Base-by-base conservation (phyloP, 2,329 filamentous ascomycete species). In the Didymellaceae sp. region DNA sequence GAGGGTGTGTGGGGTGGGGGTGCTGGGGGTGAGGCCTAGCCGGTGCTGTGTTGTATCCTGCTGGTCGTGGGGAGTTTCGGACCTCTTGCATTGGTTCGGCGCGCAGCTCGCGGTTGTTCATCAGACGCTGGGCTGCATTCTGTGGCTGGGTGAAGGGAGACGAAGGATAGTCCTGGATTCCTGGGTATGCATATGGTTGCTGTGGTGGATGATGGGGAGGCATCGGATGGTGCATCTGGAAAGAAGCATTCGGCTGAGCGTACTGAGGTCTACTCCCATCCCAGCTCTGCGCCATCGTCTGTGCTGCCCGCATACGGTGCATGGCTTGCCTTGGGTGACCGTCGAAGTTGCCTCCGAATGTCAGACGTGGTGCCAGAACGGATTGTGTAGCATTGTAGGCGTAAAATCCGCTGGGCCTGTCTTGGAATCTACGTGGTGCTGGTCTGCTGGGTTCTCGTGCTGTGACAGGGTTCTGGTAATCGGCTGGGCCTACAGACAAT, bases 251-350 rank as follows among this genome's bases (percentile, higher is more conserved):
- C 5, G 6, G 20, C 21, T 22, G 26, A 21, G 11, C 3, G 2
- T 26, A 18, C 20, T 37, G 33, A 18, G 6, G 5, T 13, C 11
- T 6, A 13, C 13, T 45, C 30, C 18, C 11, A 24, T 47, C 13
- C 53, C 48, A 45, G 5, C 14, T 38, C 11, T 14, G 17, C 21
- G 10, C 32, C 16, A 17, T 9, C 25, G 32, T 26, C 45, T 50
- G 49, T 20, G 53, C 54, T 8, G 53, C 55, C 31, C 52, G 57
- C 46, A 52, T 55, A 2, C 50, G 55, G 31, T 60, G 56, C 31
- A 61, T 55, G 25, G 61, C 55, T 5, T 60, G 50, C 11, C 46
- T 54, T 34, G 50, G 41, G 20, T 61, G 51, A 7, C 58, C 59
- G 6, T 50, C 57, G 25, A 56, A 55, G 1, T 43, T 57, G 13